Base-by-base conservation (phyloP, 108 stramenopile genomes). In the Skeletonema menzelii region DNA sequence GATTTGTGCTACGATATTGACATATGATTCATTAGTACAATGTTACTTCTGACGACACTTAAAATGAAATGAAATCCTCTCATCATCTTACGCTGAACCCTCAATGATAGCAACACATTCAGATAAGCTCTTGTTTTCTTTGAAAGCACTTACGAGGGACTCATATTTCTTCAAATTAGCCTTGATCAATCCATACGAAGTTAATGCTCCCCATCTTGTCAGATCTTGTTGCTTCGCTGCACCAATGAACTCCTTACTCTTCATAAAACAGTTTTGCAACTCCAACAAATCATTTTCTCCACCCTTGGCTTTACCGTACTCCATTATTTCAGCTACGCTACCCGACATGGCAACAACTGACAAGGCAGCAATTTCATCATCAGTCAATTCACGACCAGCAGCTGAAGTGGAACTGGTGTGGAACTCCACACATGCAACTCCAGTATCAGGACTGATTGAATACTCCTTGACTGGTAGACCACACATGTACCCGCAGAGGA, bases 171-270 rank as follows among this genome's bases (percentile, higher is more conserved):
- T 76, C 63, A 80, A 73, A 65, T 92, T 88, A 31, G 59, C 66
- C 26, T 81, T 87, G 28, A 95, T 69, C 59, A 92, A 59, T 8
- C 67, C 55, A 69, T 80, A 91, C 0, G 87, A 75, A 31, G 87
- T 84, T 27, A 92, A 64, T 17, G 94, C 94, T 17, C 91, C 94
- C 94, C 94, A 95, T 63, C 94, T 80, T 20, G 94, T 95, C 71
- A 95, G 56, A 28, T 91, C 91, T 79, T 95, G 94, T 67, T 95
- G 94, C 44, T 89, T 87, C 46, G 86, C 80, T n/a, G 91, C 90
- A 17, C 94, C 94, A 46, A 92, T 77, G 73, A 95, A 95, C 19
- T 89, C 84, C 69, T 83, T 59, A 26, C 85, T 79, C 31, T 79
- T 69, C 4, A 87, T 78, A 73, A 92, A 91, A 24, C 91, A 69